Conservation (phyloP, 2,329 filamentous ascomycete species). For the Annulohypoxylon truncatum region DNA sequence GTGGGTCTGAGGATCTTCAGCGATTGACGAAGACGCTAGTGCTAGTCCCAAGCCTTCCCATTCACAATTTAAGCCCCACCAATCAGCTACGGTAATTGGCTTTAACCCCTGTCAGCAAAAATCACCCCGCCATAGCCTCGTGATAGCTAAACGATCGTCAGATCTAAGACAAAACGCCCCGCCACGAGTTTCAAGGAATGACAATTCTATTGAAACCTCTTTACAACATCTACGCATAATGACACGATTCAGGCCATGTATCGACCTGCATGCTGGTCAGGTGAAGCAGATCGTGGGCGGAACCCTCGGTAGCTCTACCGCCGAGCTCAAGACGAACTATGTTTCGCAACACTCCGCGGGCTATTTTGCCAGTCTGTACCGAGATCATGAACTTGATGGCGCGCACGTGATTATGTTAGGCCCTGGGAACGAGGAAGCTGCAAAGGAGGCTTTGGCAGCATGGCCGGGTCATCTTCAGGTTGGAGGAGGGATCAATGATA, state of each 20-base stretch:
- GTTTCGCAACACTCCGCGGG: conserved; percentile 85
- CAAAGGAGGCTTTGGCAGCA: conserved; percentile 77
- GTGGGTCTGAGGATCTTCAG: conserved; percentile 5
- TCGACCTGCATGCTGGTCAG: conserved; percentile 95
- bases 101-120: conserved; percentile 14
- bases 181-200: conserved; percentile 2
- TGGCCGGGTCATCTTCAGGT: conserved; percentile 89
- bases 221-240: conserved; percentile 60
- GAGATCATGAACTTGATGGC: conserved; percentile 76
- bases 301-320: conserved; percentile 77
- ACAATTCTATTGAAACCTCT: not conserved
- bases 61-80: conserved; percentile 2
- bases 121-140: conserved; percentile 43
- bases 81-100: conserved; percentile 33
- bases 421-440: conserved; percentile 84
- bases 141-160: not conserved
- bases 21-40: not conserved
- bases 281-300: conserved; percentile 99
- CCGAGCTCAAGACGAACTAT: conserved; percentile 87
- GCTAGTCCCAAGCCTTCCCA: not conserved
- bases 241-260: conserved; percentile 96
- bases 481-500: conserved; percentile 90
- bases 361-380: conserved; percentile 86
- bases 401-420: conserved; percentile 98
- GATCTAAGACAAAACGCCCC: conserved; percentile 31